Conservation (phyloP, 2,329 filamentous ascomycete species). For the Triangularia verruculosa region DNA sequence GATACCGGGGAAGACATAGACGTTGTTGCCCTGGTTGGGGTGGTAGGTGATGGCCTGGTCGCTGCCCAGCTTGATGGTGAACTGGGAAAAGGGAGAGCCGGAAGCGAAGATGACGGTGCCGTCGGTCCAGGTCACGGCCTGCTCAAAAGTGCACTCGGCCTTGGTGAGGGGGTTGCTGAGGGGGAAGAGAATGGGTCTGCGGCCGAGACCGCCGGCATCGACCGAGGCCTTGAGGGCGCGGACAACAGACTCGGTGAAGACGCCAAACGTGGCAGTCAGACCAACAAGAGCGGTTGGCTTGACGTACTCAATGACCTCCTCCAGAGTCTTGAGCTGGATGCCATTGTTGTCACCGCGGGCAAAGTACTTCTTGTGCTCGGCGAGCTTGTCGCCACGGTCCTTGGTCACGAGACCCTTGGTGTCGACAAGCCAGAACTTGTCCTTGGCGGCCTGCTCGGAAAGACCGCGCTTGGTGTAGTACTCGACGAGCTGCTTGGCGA, state of each 20-base stretch:
- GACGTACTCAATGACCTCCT: conserved; percentile 91
- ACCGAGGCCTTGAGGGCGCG: conserved; percentile 64
- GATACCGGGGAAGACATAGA: conserved; percentile 95
- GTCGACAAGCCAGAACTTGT: conserved; percentile 97
- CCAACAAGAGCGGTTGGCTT: conserved; percentile 94
- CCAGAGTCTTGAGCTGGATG: conserved; percentile 72
- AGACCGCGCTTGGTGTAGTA: conserved; percentile 93
- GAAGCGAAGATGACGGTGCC: conserved; percentile 91
- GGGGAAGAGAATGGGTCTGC: conserved; percentile 88
- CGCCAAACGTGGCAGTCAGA: conserved; percentile 88
- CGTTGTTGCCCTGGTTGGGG: conserved; percentile 80
- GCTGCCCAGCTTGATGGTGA: conserved; percentile 58
- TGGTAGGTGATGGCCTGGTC: conserved; percentile 65
- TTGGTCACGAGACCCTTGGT: conserved; percentile 91
- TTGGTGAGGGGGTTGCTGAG: conserved; percentile 95
- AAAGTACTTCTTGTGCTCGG: conserved; percentile 81
- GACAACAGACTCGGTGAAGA: conserved; percentile 87
- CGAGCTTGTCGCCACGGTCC: conserved; percentile 90
- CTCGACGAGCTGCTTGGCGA: conserved; percentile 95
- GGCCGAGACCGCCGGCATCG: conserved; percentile 63
- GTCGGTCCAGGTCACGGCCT: conserved; percentile 86
- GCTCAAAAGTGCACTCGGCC: conserved; percentile 96
- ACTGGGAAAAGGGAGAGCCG: conserved; percentile 82
- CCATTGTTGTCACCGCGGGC: conserved; percentile 63
- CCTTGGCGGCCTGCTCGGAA: conserved; percentile 78